Percentiles rank a stretch among this genome's conserved stretches.
Evolutionary conservation across 176 grass and related monocot genomes (phyloP).

Genomic region (Poa pratensis): DNA sequence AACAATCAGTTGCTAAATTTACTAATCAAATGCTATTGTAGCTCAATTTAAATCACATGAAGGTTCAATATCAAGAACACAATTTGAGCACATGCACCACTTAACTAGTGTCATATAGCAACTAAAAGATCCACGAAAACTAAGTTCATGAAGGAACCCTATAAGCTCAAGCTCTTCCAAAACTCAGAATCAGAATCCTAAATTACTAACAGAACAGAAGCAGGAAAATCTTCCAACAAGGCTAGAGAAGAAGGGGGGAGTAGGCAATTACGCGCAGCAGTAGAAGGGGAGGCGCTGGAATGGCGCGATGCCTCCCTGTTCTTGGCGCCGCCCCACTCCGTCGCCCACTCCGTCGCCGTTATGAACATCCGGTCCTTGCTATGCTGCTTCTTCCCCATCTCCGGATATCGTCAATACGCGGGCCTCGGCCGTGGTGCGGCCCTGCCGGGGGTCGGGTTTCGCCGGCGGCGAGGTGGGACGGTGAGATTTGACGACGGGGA

Average conservation of each 20-base stretch:
- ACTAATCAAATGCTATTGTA: background rate
- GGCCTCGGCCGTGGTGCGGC: background rate
- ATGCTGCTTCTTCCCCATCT: constrained; percentile 99
- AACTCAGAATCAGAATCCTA: constrained; percentile 8
- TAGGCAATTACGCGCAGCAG: constrained; percentile 80
- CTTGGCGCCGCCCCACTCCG: constrained; percentile 97
- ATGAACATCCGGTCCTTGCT: constrained; percentile 99
- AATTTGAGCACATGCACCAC: constrained; percentile 31
- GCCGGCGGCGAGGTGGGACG: constrained; percentile 38
- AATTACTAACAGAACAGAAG: constrained; percentile 8
- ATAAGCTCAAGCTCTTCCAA: constrained; percentile 30
- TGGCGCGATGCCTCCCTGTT: constrained; percentile 66
- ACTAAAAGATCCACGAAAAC: background rate
- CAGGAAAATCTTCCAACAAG: background rate
- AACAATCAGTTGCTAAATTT: constrained; percentile 29
- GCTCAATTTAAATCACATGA: constrained; percentile 14
- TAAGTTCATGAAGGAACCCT: constrained; percentile 28
- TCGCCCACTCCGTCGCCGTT: constrained; percentile 92
- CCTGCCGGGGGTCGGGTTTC: background rate
- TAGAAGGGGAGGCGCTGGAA: constrained; percentile 98
- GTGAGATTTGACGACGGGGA: constrained; percentile 37
- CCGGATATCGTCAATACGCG: background rate
- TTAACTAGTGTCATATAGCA: background rate
- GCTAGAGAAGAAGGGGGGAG: background rate
- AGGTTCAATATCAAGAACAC: background rate